Base-by-base conservation (phyloP, 768 basidiomycete species). In the Xerocomellus amylosporus region DNA sequence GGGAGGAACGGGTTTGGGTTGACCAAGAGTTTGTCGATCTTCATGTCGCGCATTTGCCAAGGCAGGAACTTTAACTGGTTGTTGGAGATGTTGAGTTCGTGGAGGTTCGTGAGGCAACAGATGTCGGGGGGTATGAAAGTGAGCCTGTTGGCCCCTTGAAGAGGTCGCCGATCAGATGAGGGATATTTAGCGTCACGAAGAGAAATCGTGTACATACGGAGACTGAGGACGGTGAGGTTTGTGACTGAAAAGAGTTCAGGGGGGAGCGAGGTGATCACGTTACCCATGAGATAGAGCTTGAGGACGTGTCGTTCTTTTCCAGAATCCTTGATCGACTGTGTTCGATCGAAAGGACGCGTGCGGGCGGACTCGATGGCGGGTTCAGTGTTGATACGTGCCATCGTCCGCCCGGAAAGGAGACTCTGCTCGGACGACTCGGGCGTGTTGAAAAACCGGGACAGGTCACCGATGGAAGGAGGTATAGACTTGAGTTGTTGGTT, bases 51-150 rank as follows among this genome's bases (percentile, higher is more conserved):
- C 64, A 90, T 77, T 63, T 90, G 87, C 8, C 83, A 77, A 14
- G 88, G 88, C 0, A 90, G 67, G 65, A 79, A 86, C 51, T 65
- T 61, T 2, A 90, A 69, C 31, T 70, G 66, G 65, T 90, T 90
- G 49, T 77, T 74, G 0, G 84, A 75, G 4, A 90, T 61, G 55
- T 88, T 86, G 8, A 90, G 74, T 41, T 84, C 79, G 46, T 74
- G 73, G 3, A 90, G 76, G 46, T 79, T 78, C 9, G 63, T 71
- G 17, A 90, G 73, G 7, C 71, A 72, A 19, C 68, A 73, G 34
- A 90, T 84, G 47, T 86, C 86, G 0, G 88, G 81, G 2, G 88
- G 87, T 19, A 90, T 66, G 38, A 70, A 73, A 2, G 70, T 75
- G 7, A 91, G 68, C 12, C 65, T 61, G 61, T 91, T 91, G 5